Evolutionary conservation across 768 basidiomycete species (phyloP).

Genomic region (Naematelia aurantialba): DNA sequence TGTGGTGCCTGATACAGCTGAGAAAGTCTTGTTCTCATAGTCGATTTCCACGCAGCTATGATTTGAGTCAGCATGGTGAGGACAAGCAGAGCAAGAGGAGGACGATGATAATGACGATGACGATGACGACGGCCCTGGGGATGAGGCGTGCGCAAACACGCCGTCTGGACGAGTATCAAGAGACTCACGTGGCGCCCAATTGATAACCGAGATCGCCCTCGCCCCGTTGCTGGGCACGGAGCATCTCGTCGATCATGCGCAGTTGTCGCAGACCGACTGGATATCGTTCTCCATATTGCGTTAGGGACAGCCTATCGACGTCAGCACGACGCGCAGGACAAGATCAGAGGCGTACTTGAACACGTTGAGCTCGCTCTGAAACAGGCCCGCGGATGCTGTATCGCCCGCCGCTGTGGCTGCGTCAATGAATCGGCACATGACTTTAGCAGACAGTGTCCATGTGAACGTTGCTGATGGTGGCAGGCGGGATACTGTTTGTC

Average conservation of each 20-base stretch:
- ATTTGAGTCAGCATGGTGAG: not conserved
- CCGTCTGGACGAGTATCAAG: not conserved
- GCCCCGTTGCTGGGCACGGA: not conserved
- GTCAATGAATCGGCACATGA: constrained; percentile 29
- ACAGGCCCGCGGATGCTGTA: constrained; percentile 28
- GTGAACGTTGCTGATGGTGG: constrained; percentile 17
- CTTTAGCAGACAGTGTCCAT: constrained; percentile 25
- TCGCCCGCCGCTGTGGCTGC: constrained; percentile 31
- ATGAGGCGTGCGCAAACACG: not conserved
- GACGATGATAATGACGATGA: too few relatives aligned
- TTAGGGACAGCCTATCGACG: constrained; percentile 22
- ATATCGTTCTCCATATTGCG: constrained; percentile 31
- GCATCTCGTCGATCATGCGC: not conserved
- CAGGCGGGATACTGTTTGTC: constrained; percentile 35
- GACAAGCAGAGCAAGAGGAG: too few relatives aligned
- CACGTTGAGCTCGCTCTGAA: constrained; percentile 35
- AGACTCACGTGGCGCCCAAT: not conserved
- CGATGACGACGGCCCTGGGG: not conserved
- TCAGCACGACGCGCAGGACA: not conserved
- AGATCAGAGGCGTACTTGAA: constrained; percentile 31
- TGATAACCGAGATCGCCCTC: not conserved
- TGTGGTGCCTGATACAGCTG: not conserved
- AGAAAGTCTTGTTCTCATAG: not conserved
- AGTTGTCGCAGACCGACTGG: constrained; percentile 27
- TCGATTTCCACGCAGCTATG: not conserved